Conservation (phyloP, 2,329 filamentous ascomycete genomes). For the Alternaria atra region DNA sequence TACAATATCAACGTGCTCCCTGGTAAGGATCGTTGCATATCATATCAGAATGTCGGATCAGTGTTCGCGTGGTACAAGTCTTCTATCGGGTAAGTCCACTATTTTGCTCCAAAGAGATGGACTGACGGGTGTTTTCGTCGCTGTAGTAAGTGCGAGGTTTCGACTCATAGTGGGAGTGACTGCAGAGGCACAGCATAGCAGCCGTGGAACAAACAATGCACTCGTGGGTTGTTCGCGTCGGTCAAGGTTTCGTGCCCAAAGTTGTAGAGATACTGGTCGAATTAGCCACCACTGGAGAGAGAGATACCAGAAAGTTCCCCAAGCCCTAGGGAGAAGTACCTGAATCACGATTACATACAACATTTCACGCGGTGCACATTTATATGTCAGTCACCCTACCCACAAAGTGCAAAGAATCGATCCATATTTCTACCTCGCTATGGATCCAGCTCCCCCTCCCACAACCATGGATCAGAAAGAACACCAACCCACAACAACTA, state of each 20-base stretch:
- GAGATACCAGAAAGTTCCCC: neutral
- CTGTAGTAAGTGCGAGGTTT: conserved; percentile 1
- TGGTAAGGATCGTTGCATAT: conserved; percentile 1
- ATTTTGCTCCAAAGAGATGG: neutral
- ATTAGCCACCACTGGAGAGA: neutral
- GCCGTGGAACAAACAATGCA: neutral
- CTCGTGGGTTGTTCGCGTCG: neutral
- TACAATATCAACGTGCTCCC: conserved; percentile 2
- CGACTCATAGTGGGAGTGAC: conserved; percentile 2
- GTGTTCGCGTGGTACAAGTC: conserved; percentile 11
- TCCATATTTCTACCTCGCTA: neutral
- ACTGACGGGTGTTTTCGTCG: neutral
- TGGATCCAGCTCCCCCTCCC: neutral
- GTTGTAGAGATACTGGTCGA: neutral
- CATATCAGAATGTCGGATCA: neutral
- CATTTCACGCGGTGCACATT: too few species aligned
- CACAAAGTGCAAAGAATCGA: too few species aligned
- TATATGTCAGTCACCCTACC: too few species aligned
- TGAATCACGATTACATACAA: too few species aligned
- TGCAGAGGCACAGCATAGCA: neutral
- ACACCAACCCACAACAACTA: neutral
- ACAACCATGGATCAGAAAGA: neutral
- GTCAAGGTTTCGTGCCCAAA: conserved; percentile 1
- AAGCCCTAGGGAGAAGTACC: too few species aligned
- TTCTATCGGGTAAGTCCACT: neutral